Percentiles rank a stretch among this genome's conserved stretches.
phyloP scores from a whole-genome alignment of 495 filamentous ascomycete species.

The Lasiosphaeris hirsuta region DNA sequence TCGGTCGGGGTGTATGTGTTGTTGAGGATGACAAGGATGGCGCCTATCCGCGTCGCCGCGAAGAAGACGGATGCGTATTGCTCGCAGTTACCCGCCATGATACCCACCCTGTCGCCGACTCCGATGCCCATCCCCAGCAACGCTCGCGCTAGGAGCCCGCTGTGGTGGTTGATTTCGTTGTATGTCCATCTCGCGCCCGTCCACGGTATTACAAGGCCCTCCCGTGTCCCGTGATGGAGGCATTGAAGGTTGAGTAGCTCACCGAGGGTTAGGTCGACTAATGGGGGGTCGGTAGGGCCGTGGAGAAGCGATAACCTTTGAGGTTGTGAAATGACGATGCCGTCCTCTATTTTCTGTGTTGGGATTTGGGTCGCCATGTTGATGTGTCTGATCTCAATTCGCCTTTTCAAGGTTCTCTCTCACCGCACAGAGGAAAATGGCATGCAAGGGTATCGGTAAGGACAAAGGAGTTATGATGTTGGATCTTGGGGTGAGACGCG shows the following conservation, averaged over 20 bases:
- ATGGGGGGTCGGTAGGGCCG: conserved; percentile 56
- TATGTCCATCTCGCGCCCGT: conserved; percentile 66
- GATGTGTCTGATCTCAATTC: neutral
- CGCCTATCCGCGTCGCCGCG: conserved; percentile 61
- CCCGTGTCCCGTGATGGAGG: conserved; percentile 54
- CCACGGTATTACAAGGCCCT: conserved; percentile 64
- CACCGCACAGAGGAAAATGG: neutral
- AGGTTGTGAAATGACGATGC: conserved; percentile 26
- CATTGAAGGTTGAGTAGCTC: conserved; percentile 61
- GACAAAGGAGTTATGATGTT: too few relatives aligned
- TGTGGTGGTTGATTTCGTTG: conserved; percentile 57
- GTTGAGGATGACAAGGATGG: conserved; percentile 65
- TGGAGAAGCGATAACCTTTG: conserved; percentile 52
- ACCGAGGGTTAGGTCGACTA: conserved; percentile 60
- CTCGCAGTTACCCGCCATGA: conserved; percentile 71
- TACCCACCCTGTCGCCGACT: conserved; percentile 61
- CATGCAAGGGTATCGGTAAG: too few relatives aligned
- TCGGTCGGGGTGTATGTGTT: conserved; percentile 68
- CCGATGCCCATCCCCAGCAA: conserved; percentile 58
- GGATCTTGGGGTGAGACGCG: too few relatives aligned
- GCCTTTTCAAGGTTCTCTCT: neutral
- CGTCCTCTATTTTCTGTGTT: conserved; percentile 18
- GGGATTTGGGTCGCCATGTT: conserved; percentile 19
- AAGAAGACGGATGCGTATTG: conserved; percentile 69
- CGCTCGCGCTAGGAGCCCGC: conserved; percentile 55